These are phyloP conservation scores for Nicotiana paniculata DNA, from an alignment of 257 asterid species.

Conservation along the genomic window DNA sequence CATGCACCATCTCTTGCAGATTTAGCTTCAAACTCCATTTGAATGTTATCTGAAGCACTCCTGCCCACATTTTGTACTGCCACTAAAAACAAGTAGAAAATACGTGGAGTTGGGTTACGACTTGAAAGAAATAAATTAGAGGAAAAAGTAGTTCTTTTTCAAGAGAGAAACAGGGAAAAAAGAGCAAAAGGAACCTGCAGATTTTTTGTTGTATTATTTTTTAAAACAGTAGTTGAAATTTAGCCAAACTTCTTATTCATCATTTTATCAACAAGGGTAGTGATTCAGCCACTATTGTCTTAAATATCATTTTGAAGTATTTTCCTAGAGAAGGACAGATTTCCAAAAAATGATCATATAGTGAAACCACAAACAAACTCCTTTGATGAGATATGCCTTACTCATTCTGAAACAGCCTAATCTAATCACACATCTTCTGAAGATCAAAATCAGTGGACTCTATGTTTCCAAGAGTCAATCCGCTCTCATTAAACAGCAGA, in stretches of 20 bases:
- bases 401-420: neutral
- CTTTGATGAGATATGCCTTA: neutral
- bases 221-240: neutral
- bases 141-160: neutral
- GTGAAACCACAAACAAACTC: neutral
- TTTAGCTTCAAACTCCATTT: slow-evolving; percentile 91
- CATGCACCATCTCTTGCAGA: slow-evolving; percentile 99
- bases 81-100: slow-evolving; percentile 3
- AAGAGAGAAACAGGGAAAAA: neutral
- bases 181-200: neutral
- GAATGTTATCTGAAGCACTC: slow-evolving; percentile 48
- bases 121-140: neutral
- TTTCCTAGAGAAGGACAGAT: neutral
- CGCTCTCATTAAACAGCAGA: neutral
- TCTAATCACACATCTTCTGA: neutral
- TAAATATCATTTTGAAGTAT: neutral
- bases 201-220: neutral
- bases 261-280: neutral
- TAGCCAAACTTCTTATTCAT: neutral
- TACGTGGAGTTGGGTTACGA: neutral
- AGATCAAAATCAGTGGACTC: neutral
- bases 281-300: neutral
- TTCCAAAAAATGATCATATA: neutral
- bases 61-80: slow-evolving; percentile 49
- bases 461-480: slow-evolving; percentile 4